Percentiles rank a stretch among this genome's conserved stretches.
Evolutionary conservation across 352 stramenopile genomes (phyloP).

Genomic region (Pythium utonaiense): DNA sequence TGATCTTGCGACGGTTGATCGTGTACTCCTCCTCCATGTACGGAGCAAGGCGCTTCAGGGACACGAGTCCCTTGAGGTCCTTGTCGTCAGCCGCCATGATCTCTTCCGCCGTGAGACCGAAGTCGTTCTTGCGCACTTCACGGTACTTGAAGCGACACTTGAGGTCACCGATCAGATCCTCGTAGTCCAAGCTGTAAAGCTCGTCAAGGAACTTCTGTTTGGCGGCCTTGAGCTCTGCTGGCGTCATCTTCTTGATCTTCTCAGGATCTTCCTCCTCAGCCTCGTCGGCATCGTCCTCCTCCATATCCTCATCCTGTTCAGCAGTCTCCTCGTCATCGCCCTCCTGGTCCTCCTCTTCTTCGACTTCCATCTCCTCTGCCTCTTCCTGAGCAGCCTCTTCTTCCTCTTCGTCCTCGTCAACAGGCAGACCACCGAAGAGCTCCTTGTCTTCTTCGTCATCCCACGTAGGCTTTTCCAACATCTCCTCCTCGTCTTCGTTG

Average conservation of each 20-base stretch:
- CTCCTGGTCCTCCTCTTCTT: slow-evolving; percentile 30
- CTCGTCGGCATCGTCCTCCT: slow-evolving; percentile 30
- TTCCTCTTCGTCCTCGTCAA: slow-evolving; percentile 61
- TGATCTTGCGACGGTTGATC: slow-evolving; percentile 50
- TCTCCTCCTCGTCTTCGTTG: slow-evolving; percentile 63
- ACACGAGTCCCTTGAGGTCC: slow-evolving; percentile 95
- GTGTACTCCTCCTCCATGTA: slow-evolving; percentile 88
- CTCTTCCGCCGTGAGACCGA: slow-evolving; percentile 96
- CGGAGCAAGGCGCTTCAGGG: slow-evolving; percentile 95
- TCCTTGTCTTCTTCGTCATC: slow-evolving; percentile 83
- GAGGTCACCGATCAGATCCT: slow-evolving; percentile 97
- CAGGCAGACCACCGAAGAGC: slow-evolving; percentile 70
- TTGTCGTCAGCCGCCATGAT: slow-evolving; percentile 97
- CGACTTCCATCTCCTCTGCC: slow-evolving; percentile 29
- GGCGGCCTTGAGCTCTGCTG: slow-evolving; percentile 64
- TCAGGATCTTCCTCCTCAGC: slow-evolving; percentile 32
- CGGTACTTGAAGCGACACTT: slow-evolving; percentile 98
- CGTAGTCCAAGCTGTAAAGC: slow-evolving; percentile 98
- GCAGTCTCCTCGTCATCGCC: slow-evolving; percentile 17
- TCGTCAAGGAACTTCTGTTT: slow-evolving; percentile 95
- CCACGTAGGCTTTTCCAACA: slow-evolving; percentile 75
- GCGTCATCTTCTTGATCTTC: slow-evolving; percentile 44
- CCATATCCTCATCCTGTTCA: slow-evolving; percentile 21
- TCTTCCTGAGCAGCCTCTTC: slow-evolving; percentile 32
- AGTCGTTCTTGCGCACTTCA: slow-evolving; percentile 93